phyloP scores from a whole-genome alignment of 768 basidiomycete genomes.

The Roridomyces roridus region DNA sequence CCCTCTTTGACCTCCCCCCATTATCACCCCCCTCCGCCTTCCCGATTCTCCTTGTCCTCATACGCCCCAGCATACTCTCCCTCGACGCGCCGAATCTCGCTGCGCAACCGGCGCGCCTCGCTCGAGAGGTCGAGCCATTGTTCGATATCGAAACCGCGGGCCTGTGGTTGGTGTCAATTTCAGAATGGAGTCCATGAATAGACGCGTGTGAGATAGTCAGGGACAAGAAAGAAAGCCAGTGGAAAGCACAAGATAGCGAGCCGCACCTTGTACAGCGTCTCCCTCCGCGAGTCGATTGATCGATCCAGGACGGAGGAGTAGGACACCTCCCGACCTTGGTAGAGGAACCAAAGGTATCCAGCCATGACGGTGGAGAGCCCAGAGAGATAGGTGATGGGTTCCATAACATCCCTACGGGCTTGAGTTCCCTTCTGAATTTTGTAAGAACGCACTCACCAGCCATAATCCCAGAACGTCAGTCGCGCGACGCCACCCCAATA shows the following conservation, averaged over 20 bases:
- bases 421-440: too few species aligned
- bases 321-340: constrained; percentile 68
- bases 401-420: constrained; percentile 68
- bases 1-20: too few species aligned
- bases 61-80: too few species aligned
- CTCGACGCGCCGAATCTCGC: constrained; percentile 58
- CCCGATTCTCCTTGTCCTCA: too few species aligned
- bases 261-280: constrained; percentile 59
- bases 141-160: constrained; percentile 68
- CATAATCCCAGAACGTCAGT: constrained; percentile 69
- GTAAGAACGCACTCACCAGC: too few species aligned
- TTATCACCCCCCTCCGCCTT: too few species aligned
- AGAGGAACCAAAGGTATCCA: constrained; percentile 69
- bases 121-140: constrained; percentile 58
- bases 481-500: constrained; percentile 72
- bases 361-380: constrained; percentile 64
- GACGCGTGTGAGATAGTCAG: too few species aligned
- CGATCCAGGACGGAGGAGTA: constrained; percentile 67
- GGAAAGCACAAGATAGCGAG: too few species aligned
- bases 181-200: too few species aligned
- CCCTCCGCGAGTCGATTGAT: constrained; percentile 62
- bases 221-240: too few species aligned
- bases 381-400: constrained; percentile 72
- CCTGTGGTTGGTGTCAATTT: too few species aligned
- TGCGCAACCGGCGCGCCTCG: constrained; percentile 54